These are phyloP conservation scores for Akanthomyces dipterigenus DNA, from an alignment of 2,329 filamentous ascomycete species.

Conservation along the genomic window DNA sequence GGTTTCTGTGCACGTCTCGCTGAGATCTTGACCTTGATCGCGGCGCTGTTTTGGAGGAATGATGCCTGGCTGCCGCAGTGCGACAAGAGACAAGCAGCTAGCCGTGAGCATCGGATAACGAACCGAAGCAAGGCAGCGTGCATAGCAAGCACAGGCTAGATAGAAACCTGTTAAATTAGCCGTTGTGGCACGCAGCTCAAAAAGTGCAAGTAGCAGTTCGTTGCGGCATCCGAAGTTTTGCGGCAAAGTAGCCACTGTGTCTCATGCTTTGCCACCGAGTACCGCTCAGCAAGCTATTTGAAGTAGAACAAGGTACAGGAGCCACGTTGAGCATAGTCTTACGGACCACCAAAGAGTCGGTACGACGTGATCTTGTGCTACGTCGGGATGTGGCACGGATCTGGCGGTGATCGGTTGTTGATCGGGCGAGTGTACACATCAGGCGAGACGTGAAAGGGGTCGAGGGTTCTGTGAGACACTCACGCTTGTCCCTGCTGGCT, in stretches of 20 bases:
- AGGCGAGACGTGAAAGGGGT: neutral
- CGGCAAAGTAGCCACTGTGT: neutral
- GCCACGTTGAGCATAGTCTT: neutral
- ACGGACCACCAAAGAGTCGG: neutral
- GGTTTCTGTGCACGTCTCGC: neutral
- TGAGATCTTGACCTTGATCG: no score
- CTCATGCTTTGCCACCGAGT: neutral
- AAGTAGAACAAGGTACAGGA: neutral
- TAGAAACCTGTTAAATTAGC: neutral
- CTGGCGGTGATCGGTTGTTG: slow-evolving; percentile 2
- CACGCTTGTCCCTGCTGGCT: neutral
- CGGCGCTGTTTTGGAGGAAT: neutral
- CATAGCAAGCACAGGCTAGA: neutral
- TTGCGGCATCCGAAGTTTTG: neutral
- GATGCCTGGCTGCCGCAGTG: neutral
- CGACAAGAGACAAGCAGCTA: no score
- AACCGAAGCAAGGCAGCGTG: neutral
- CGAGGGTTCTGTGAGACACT: neutral
- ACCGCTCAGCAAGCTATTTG: neutral
- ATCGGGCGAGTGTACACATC: neutral
- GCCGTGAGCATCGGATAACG: no score
- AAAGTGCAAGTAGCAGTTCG: neutral
- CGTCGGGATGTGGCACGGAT: neutral
- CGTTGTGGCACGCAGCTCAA: neutral
- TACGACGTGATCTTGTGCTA: neutral